Base-by-base conservation (phyloP, 2,329 filamentous ascomycete genomes). In the Aspergillus phoenicis region DNA sequence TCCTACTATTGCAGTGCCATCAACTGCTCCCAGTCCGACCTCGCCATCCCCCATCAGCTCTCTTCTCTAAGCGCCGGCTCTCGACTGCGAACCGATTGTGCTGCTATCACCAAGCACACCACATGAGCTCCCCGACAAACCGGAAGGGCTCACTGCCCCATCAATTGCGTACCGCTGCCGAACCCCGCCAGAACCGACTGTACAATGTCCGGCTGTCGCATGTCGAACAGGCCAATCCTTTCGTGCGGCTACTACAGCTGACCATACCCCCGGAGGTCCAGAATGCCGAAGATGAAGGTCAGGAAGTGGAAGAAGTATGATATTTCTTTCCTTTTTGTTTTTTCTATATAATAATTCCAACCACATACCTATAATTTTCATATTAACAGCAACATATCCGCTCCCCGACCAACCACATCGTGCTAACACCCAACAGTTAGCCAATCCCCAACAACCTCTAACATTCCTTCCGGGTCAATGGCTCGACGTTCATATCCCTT, bases 391-490 rank as follows among this genome's bases (percentile, higher is more conserved):
- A 24, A 24, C 20, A 45, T 36, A 30, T 28, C 24, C 13, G 7
- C 47, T 30, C 15, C 5, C 45, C 24, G 13, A 15, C 22, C 47
- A 6, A 28, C 24, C 24, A 30, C 24, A 49, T 36, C 33, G 11
- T 15, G 11, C 33, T 36, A 13, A 36, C 22, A 49, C 7, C 22
- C 13, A 11, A 26, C 43, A 24, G 22, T 5, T 10, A 26, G 11
- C 45, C 24, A 48, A 26, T 24, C 45, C 45, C 41, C 62, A 52
- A 66, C 70, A 73, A 59, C 63, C 70, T 61, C 71, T 77, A 47
- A 75, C 90, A 83, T 96, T 95, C 77, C 82, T 87, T 5, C 87
- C 93, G 5, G 93, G 93, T 57, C 93, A 96, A 81, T 97, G 92
- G 91, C 83, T 97, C 59, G 93, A 97, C 73, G 88, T 92, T 6